Evolutionary conservation across 495 filamentous ascomycete genomes (phyloP).

Genomic region (Rusavskia elegans): DNA sequence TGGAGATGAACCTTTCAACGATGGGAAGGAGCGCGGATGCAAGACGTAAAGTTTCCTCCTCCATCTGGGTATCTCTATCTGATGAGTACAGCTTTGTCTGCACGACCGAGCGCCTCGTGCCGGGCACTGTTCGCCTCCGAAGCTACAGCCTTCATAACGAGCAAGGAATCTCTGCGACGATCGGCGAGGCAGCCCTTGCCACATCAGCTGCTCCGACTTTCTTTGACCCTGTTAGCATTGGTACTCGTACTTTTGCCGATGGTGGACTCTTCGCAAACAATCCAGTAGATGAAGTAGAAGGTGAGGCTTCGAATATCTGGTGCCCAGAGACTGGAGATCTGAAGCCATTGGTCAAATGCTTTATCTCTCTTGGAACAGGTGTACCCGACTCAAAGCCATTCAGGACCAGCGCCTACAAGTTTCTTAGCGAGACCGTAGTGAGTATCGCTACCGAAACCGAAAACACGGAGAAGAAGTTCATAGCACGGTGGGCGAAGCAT

Average conservation of each 20-base stretch:
- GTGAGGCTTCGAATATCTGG: background rate
- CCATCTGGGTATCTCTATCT: no score
- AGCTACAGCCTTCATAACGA: no score
- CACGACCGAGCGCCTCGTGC: background rate
- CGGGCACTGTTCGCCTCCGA: no score
- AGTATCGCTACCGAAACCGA: background rate
- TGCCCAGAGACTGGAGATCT: no score
- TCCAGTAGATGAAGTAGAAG: background rate
- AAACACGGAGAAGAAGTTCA: background rate
- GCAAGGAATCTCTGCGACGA: background rate
- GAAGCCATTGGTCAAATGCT: no score
- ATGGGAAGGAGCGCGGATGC: no score
- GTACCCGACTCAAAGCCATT: background rate
- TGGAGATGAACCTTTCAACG: no score
- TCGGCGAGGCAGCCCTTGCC: background rate
- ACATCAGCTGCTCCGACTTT: background rate
- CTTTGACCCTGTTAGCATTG: background rate
- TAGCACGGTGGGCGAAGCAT: background rate
- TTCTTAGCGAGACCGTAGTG: background rate
- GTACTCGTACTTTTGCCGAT: background rate
- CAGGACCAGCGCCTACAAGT: background rate
- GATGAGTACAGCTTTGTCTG: background rate
- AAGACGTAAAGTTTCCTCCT: no score
- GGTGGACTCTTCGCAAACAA: background rate
- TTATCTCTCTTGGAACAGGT: no score